Base-by-base conservation (phyloP, 495 filamentous ascomycete species). In the Xeromyces bisporus region DNA sequence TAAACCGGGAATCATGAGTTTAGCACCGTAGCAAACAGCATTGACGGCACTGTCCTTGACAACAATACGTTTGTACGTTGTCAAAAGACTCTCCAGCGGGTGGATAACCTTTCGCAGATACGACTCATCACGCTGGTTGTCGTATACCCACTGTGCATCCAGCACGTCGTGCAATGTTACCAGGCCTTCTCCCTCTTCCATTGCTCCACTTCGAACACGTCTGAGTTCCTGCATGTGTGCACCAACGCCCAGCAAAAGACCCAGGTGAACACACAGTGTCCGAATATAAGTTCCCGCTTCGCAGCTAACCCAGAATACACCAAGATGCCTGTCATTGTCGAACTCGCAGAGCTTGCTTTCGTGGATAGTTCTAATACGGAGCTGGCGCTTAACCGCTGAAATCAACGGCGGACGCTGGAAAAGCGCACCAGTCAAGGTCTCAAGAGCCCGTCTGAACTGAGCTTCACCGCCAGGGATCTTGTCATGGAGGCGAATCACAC, bases 181-280 rank as follows among this genome's bases (percentile, higher is more conserved):
- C 58, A 96, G 73, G 32, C 71, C 76, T 37, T 77, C 73, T 28
- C 71, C 59, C 66, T 96, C 91, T 39, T 81, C 72, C 85, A 96
- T 92, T 29, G 86, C 87, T 49, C 89, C 89, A 56, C 72, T 80
- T 47, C 91, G 71, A 12, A 96, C 89, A 63, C 89, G 75, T 39
- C 89, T 69, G 28, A 97, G 74, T 61, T 97, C 89, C 56, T 97
- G 91, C 89, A 97, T 97, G 57, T 97, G 89, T 7, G 80, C 89
- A 40, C 91, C 89, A 26, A 93, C 84, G 45, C 89, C 89, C 25
- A 96, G 67, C 32, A 97, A 55, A 35, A 96, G 66, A 36, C 89
- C 89, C 40, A 97, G 58, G 60, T 97, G 89, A 23, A 96, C 89
- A 60, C 89, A 97, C 13, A 97, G 72, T 8, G 91, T 96, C 58